Percentiles rank a stretch among this genome's conserved stretches.
Evolutionary conservation across 2,329 filamentous ascomycete genomes (phyloP).

Genomic region (Mycocentrospora acerina): DNA sequence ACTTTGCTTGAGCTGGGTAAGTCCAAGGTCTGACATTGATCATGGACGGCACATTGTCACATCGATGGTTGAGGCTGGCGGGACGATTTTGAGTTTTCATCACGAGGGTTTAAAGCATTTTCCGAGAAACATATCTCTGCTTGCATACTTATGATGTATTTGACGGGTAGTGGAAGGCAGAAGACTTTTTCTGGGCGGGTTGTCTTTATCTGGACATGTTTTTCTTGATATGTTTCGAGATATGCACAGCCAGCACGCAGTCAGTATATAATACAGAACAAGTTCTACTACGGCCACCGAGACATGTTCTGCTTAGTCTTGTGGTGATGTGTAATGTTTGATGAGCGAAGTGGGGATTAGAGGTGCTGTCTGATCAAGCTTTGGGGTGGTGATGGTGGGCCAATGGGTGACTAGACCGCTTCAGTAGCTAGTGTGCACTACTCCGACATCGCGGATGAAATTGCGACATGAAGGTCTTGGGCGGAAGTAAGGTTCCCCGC

Average conservation of each 20-base stretch:
- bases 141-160: conserved; percentile 21
- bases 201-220: conserved; percentile 27
- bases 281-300: conserved; percentile 19
- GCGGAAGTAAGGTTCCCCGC: no score
- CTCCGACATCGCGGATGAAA: no score
- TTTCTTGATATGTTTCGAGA: conserved; percentile 34
- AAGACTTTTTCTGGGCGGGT: conserved; percentile 21
- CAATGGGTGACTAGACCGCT: no score
- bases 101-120: no score
- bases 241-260: conserved; percentile 24
- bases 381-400: no score
- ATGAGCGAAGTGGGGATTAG: no score
- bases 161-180: conserved; percentile 13
- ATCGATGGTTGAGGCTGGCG: conserved; percentile 13
- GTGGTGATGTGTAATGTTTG: no score
- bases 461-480: no score
- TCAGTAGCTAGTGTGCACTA: no score
- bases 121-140: conserved; percentile 12
- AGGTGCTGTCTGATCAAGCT: no score
- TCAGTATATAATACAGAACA: conserved; percentile 29
- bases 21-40: conserved; percentile 5
- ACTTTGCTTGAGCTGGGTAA: conserved; percentile 21
- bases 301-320: no score
- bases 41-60: conserved; percentile 12
- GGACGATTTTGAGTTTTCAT: conserved; percentile 20